Base-by-base conservation (phyloP, 352 stramenopile genomes). In the Blastocystis sp. region DNA sequence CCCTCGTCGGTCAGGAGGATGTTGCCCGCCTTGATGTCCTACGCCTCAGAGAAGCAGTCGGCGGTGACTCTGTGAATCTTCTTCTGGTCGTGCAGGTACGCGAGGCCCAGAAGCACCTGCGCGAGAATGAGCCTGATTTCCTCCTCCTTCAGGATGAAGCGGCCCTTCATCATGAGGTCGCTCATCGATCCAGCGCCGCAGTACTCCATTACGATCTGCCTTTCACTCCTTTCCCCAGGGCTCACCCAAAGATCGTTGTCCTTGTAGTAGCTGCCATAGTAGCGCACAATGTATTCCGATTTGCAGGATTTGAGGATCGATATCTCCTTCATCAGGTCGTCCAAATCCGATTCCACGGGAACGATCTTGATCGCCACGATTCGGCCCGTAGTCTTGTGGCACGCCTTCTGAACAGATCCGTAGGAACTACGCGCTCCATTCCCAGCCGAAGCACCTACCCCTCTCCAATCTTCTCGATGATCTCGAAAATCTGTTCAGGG, bases 1-100 rank as follows among this genome's bases (percentile, higher is more conserved):
- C 90, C 90, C 24, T 76, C 60, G 24, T 89, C 74, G 3, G 89
- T 91, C 17, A 91, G 89, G 24, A 91, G 59, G 34, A 91, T 89
- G 54, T 91, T 91, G 10, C 87, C 90, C 1, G 89, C 87, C 68
- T 91, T 91, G 52, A 91, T 89, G 68, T 91, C 90, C 34, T 87
- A 87, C 1, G 40, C 17, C 28, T 4, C n/a, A 42, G 63, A 19
- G 21, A 1, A 61, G 21, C 24, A 48, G 7, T 24, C 2, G 11
- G 7, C 34, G 48, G 4, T 14, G 11, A 87, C 76, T 48, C 90
- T 61, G 76, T 91, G 90, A 59, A 91, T 91, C 57, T 90, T 81
- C 24, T 77, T 68, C 60, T 90, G 62, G 34, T 63, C 14, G 62
- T 91, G 89, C 45, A 91, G 68, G 68, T 91, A 87, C 7, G 80